Conservation (phyloP, 23 red algal genomes). For the Chondrus crispus region DNA sequence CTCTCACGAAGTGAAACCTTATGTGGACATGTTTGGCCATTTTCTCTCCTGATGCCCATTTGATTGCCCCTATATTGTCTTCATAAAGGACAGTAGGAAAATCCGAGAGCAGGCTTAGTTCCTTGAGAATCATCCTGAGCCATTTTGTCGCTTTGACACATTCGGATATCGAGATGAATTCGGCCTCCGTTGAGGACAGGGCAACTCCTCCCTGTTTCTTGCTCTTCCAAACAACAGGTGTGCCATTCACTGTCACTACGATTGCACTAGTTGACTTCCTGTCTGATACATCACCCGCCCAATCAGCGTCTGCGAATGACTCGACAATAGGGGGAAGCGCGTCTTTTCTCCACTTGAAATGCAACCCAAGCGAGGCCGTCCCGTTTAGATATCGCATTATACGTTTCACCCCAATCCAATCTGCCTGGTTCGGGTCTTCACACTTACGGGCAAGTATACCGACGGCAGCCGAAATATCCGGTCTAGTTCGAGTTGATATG, state of each 20-base stretch:
- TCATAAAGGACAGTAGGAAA: background rate
- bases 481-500: background rate
- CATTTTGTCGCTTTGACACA: background rate
- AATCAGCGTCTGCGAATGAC: conserved; percentile 26
- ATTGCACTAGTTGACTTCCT: conserved; percentile 7
- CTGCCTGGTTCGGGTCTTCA: background rate
- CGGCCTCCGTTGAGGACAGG: conserved; percentile 34
- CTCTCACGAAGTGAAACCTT: no score
- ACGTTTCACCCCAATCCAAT: conserved; percentile 1
- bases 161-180: conserved; percentile 1
- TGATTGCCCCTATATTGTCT: background rate
- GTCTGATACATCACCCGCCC: conserved; percentile 8
- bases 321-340: background rate
- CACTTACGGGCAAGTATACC: background rate
- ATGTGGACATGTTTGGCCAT: background rate
- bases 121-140: background rate
- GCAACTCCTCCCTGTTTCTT: conserved; percentile 14
- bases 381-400: conserved; percentile 16
- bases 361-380: background rate
- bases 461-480: conserved; percentile 10
- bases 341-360: background rate
- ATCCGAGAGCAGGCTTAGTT: background rate
- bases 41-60: background rate
- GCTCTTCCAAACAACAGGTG: conserved; percentile 17
- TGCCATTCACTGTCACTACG: background rate